phyloP scores from a whole-genome alignment of 441 rosid species.

The Pelargonium cotyledonis region DNA sequence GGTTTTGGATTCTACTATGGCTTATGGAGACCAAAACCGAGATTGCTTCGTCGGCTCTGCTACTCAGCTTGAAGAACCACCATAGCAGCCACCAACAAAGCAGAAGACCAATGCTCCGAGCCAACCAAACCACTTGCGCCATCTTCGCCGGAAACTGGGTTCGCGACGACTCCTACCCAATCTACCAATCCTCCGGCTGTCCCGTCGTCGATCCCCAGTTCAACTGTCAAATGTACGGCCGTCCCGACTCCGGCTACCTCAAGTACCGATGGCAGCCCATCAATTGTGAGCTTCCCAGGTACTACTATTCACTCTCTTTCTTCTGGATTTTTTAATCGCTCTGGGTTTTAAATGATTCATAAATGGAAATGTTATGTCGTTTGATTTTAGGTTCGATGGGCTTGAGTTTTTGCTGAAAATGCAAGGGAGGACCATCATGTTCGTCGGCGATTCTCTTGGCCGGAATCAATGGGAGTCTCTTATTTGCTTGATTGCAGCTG shows the following conservation, averaged over 20 bases:
- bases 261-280: constrained; percentile 84
- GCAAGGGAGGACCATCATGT: constrained; percentile 68
- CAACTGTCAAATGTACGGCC: constrained; percentile 71
- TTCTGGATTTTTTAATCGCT: not conserved
- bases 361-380: no score
- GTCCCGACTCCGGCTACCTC: constrained; percentile 84
- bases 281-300: constrained; percentile 48
- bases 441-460: constrained; percentile 85
- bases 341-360: no score
- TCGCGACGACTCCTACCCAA: constrained; percentile 60
- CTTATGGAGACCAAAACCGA: constrained; percentile 7
- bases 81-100: constrained; percentile 33
- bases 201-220: constrained; percentile 66
- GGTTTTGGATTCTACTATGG: no score
- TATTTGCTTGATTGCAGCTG: constrained; percentile 58
- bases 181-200: constrained; percentile 53
- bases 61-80: constrained; percentile 37
- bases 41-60: constrained; percentile 39
- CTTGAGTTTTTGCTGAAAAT: constrained; percentile 51
- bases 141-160: constrained; percentile 79
- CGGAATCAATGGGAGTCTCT: constrained; percentile 88
- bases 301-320: not conserved
- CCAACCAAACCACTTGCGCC: constrained; percentile 51
- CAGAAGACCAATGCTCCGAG: constrained; percentile 41
- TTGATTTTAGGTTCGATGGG: constrained; percentile 52